A percentile compares a stretch with the other conserved stretches of the same genome.
These are phyloP conservation scores for Fraxinus floribunda DNA, from an alignment of 305 asterid genomes.

Conservation along the genomic window DNA sequence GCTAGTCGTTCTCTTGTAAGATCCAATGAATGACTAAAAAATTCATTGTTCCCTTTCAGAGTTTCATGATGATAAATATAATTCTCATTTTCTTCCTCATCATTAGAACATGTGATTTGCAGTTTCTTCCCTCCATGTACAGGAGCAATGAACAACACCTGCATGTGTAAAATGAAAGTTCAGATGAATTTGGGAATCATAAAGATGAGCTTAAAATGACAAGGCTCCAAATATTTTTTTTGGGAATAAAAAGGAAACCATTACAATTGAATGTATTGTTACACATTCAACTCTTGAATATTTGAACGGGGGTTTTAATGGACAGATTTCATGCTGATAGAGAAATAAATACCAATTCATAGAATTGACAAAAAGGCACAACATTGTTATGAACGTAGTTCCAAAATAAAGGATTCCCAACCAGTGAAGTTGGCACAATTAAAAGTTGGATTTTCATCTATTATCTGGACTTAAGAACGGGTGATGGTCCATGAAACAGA, in stretches of 20 bases:
- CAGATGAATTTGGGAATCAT: neutral
- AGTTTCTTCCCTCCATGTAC: slow-evolving; percentile 72
- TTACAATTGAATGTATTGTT: neutral
- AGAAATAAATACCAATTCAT: neutral
- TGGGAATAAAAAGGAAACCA: neutral
- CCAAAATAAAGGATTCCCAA: neutral
- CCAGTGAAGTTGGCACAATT: neutral
- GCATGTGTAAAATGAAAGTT: slow-evolving; percentile 26
- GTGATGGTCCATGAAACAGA: neutral
- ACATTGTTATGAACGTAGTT: neutral
- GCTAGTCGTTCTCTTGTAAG: slow-evolving; percentile 53
- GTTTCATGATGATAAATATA: slow-evolving; percentile 39
- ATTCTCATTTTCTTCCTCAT: slow-evolving; percentile 34
- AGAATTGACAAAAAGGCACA: neutral
- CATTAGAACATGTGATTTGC: slow-evolving; percentile 47
- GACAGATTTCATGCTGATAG: neutral
- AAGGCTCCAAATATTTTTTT: neutral
- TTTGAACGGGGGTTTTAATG: neutral
- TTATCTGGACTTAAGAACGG: neutral
- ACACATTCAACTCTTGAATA: neutral
- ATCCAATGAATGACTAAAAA: slow-evolving; percentile 40
- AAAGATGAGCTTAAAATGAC: neutral
- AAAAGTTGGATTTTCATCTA: neutral
- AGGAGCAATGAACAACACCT: slow-evolving; percentile 86
- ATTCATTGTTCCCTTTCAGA: slow-evolving; percentile 39